Base-by-base conservation (phyloP, 129 eudicot species). In the Glebionis coronaria region DNA sequence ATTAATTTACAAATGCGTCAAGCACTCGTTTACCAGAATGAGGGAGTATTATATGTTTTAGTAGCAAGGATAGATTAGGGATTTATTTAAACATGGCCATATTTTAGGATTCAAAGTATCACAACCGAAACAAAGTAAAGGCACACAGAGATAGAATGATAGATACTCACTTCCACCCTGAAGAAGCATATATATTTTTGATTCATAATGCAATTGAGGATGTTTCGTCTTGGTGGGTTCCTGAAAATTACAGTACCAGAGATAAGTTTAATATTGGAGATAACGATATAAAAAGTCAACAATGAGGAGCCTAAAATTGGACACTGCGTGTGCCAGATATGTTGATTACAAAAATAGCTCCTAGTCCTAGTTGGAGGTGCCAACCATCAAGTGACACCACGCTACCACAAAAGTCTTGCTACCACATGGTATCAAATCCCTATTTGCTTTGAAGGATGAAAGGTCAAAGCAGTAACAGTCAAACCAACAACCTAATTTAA, bases 121-220 rank as follows among this genome's bases (percentile, higher is more conserved):
- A 10, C 11, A 4, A 64, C 46, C 56, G 13, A 25, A 64, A 14
- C 4, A 50, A 8, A 23, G 14, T 14, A 11, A 49, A 20, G 42
- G 20, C 13, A 10, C 14, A 59, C 35, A 70, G 3, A 47, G 19
- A 57, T 27, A 6, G 11, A 18, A 2, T 44, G 27, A 19, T 3
- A 16, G 28, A 15, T 28, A 75, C 88, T 72, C 79, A 90, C 97
- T 86, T 86, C 95, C 97, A 65, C 97, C 97, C 58, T 83, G 86
- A 21, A 90, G 88, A 69, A 86, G 84, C 88, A 83, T 83, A 58
- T 88, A 88, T 44, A 88, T 73, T 71, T 85, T 88, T 63, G 96
- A 88, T 70, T 88, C 96, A 72, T 88, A 89, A 71, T 85, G 88
- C 63, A 88, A 85, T 63, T 88, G 96, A 35, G 95, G 95, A 71